These are phyloP conservation scores for Apostasia shenzhenica DNA, from an alignment of 106 monocot species.

Conservation along the genomic window DNA sequence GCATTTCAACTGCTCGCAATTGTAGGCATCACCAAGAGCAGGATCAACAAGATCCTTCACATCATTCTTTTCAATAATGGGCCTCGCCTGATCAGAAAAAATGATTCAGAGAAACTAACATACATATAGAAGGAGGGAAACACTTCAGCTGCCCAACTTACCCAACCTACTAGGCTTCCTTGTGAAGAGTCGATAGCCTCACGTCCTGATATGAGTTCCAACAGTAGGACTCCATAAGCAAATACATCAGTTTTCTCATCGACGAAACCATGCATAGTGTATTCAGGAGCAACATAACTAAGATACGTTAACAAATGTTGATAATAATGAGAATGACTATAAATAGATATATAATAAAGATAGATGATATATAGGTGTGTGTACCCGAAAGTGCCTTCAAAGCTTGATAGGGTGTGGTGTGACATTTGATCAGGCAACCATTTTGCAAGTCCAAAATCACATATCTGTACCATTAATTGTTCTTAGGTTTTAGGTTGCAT, in stretches of 20 bases:
- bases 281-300: constrained; percentile 85
- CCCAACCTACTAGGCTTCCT: constrained; percentile 70
- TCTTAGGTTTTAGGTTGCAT: too few relatives aligned
- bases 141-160: constrained; percentile 9
- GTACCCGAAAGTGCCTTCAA: constrained; percentile 85
- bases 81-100: constrained; percentile 41
- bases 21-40: constrained; percentile 32
- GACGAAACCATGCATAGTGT: constrained; percentile 64
- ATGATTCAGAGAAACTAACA: not conserved
- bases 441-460: constrained; percentile 86
- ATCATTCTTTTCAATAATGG: constrained; percentile 42
- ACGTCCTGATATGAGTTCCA: constrained; percentile 77
- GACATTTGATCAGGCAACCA: constrained; percentile 76
- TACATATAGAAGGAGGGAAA: not conserved
- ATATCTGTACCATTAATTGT: constrained; percentile 43
- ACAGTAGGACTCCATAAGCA: constrained; percentile 63
- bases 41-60: constrained; percentile 44
- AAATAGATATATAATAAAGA: too few relatives aligned
- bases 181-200: constrained; percentile 48
- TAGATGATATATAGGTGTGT: too few relatives aligned
- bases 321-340: too few relatives aligned
- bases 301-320: not conserved
- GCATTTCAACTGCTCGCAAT: constrained; percentile 26
- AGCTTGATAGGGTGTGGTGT: constrained; percentile 46
- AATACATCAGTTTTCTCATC: constrained; percentile 82